Base-by-base conservation (phyloP, 169 alveolate genomes). In the Eimeria maxima region DNA sequence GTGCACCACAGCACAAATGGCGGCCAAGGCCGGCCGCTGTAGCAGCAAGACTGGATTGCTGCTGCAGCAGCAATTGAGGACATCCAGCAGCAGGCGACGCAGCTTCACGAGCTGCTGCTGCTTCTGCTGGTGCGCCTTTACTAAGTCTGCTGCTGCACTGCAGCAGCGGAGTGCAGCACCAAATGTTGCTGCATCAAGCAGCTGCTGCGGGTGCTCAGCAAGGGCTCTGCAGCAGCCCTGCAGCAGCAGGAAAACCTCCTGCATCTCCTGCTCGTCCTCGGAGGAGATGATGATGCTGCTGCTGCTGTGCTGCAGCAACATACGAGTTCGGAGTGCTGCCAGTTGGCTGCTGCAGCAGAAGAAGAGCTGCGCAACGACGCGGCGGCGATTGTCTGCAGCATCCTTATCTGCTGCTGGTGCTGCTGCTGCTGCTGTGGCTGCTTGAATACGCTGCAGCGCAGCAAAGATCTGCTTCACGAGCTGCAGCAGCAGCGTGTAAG, bases 81-180 rank as follows among this genome's bases (percentile, higher is more conserved):
- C 4, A 3, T 80, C 42, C 22, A 80, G 27, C 90, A 80, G 60
- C 87, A 76, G 87, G 65, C 50, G 90, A 42, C 24, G 71, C 90
- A 7, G 86, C 86, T 42, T n/a, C 63, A 18, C 33, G 5, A 5
- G 55, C 86, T 45, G 90, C 71, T 80, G 90, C 69, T 80, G 90
- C 65, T 80, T 10, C 69, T 80, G 90, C 71, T 45, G 27, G 42
- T 80, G 65, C 2, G 14, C 87, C 18, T 10, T 33, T 11, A 76
- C 3, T 63, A 33, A 13, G 8, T 20, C 87, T 38, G 87, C 90
- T 50, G 90, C 90, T 80, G 90, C 90, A 22, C 50, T n/a, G 33
- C 90, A 80, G 65, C 87, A 76, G 22, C 87, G 87, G 29, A 76
- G 87, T 42, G 87, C 87, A 20, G 87, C 87, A 76, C 65, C 87